A percentile compares a stretch with the other conserved stretches of the same genome.
Conservation (phyloP, 441 rosid genomes). For the Cnidoscolus chayamansa region DNA sequence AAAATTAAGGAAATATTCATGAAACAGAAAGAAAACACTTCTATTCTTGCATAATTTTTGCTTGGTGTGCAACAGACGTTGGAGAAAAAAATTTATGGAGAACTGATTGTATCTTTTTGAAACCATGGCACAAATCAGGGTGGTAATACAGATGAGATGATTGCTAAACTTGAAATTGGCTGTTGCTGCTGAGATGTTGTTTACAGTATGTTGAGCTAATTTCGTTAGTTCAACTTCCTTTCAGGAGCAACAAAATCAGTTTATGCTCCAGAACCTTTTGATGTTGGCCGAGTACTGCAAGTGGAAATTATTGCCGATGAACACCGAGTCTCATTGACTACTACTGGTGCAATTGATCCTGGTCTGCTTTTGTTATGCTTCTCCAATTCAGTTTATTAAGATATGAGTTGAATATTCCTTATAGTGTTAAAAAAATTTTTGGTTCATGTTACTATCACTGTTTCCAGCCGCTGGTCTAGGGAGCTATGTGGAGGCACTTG, state of each 20-base stretch:
- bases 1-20: neutral
- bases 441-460: neutral
- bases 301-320: constrained; percentile 58
- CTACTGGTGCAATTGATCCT: constrained; percentile 78
- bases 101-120: neutral
- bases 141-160: neutral
- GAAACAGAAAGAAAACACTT: neutral
- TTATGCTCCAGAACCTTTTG: constrained; percentile 95
- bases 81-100: neutral
- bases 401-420: neutral
- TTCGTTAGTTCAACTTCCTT: constrained; percentile 20
- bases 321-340: constrained; percentile 50
- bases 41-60: neutral
- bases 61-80: neutral
- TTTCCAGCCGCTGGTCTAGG: constrained; percentile 89
- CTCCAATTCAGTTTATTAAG: constrained; percentile 6
- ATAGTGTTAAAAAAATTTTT: neutral
- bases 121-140: neutral
- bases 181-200: neutral
- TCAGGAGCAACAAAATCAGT: constrained; percentile 85
- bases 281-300: constrained; percentile 71
- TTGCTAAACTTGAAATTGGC: neutral
- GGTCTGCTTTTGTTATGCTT: constrained; percentile 42
- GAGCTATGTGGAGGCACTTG: constrained; percentile 90
- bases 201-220: neutral